Evolutionary conservation across 495 filamentous ascomycete species (phyloP).

Genomic region (Podospora fimiseda): DNA sequence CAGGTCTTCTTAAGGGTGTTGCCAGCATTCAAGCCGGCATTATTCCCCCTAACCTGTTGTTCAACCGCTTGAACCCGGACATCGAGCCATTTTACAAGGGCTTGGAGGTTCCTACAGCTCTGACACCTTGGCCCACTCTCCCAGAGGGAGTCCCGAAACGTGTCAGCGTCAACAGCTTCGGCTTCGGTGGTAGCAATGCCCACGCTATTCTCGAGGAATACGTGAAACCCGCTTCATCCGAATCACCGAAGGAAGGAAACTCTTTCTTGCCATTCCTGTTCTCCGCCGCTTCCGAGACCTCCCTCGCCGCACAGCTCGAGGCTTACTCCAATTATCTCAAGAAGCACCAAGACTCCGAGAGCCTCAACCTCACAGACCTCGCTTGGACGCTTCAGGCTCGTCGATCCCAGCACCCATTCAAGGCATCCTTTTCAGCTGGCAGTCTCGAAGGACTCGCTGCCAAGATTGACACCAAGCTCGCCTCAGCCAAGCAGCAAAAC

Average conservation of each 20-base stretch:
- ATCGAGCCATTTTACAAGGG: constrained; percentile 12
- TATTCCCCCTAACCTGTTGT: constrained; percentile 36
- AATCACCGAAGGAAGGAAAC: no score
- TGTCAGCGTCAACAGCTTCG: constrained; percentile 11
- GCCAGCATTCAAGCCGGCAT: constrained; percentile 41
- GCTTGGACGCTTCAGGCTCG: not conserved
- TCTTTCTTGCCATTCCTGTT: not conserved
- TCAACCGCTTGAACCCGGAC: constrained; percentile 42
- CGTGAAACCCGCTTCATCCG: not conserved
- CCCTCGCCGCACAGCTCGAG: not conserved
- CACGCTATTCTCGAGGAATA: constrained; percentile 5
- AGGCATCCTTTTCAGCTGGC: not conserved
- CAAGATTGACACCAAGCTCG: not conserved
- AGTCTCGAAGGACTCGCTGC: not conserved
- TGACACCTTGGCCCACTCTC: not conserved
- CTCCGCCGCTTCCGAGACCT: not conserved
- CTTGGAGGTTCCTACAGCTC: constrained; percentile 2
- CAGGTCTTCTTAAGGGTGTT: constrained; percentile 47
- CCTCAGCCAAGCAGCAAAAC: not conserved
- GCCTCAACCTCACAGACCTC: not conserved
- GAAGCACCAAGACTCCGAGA: no score
- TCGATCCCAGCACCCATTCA: not conserved
- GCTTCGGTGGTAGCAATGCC: constrained; percentile 6
- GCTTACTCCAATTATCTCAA: not conserved
- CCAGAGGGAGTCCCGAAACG: not conserved